Base-by-base conservation (phyloP, 1,284 basidiomycete genomes). In the Sporisorium exsertum region DNA sequence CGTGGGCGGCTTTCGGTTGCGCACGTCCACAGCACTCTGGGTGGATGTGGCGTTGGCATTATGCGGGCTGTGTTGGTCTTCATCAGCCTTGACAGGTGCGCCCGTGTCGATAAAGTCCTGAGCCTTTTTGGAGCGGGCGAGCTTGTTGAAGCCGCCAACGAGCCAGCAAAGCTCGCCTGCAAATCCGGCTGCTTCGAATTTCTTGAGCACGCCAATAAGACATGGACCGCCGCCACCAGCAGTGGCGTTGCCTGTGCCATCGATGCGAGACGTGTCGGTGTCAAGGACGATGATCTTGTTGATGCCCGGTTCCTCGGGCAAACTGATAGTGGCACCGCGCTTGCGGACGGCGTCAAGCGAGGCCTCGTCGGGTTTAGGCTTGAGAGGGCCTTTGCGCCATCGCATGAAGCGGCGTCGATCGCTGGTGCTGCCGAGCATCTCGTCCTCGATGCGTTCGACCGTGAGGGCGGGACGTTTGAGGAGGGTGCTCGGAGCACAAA, bases 401-500 rank as follows among this genome's bases (percentile, higher is more conserved):
- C 57, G 60, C 66, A 63, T 71, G 67, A 83, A 81, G 7, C 69
- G 67, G 5, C 54, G 59, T 20, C 72, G 69, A 53, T 81, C 77
- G 10, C 51, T 66, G 12, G 63, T 68, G 42, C 66, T 72, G 29
- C 66, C 62, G 12, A 85, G 67, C 80, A 85, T 81, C 50, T 83
- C 81, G 15, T 80, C 67, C 56, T 82, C 78, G 51, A 85, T 74
- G 24, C 80, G 77, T 8, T 84, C 78, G 8, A 85, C 69, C 1
- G 79, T 81, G 43, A 85, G 77, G 20, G 78, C 82, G 0, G 79
- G 67, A n/a, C 84, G 77, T 56, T 81, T 81, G 26, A 99, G 91
- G 27, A 98, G 90, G 0, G 95, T 98, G 5, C 94, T 95, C 0
- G 95, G 95, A 5, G 97, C 93, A 51, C 93, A 94, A 64, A 98